Evolutionary conservation across 495 filamentous ascomycete species (phyloP), one percentile per base, ranked within the genome.

Genomic region (Aspergillus kassunensis): DNA sequence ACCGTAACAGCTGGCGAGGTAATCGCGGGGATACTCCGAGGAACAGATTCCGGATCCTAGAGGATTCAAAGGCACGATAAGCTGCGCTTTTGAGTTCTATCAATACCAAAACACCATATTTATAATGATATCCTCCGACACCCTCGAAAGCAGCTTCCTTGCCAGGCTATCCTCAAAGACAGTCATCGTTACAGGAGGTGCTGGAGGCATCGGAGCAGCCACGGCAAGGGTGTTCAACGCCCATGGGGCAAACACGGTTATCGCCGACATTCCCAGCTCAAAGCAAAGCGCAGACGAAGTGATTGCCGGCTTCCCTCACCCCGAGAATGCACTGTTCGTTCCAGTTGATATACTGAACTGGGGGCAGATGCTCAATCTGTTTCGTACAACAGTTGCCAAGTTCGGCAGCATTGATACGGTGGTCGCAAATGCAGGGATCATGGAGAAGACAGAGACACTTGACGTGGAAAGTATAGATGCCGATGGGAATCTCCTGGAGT

Each of bases 351-450:
- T 69, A 24, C 20, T 63, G 1, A 29, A 64, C 33, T 69, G 62
- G 63, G 36, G 37, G 1, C 39, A 69, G 23, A 52, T 69, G 53
- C 58, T 29, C 3, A 55, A 74, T 19, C 74, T 85, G 45, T 90
- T 88, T 70, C 72, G 75, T 12, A 47, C 57, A 36, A 75, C 80
- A n/a, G 62, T 73, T n/a, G 43, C 64, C 31, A 62, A 68, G 16
- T 83, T 80, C 30, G 73, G 76, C 8, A 59, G 68, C 1, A 71
- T 89, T 50, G 80, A 88, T 61, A 73, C 74, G 23, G 80, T 89
- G 0, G 77, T 88, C 46, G 82, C 84, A 41, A 87, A 84, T 59
- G 86, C 87, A 4, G 87, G 85, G 24, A 80, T 88, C 44, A 74
- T 79, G 61, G 73, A 79, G 24, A 59, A 60, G 7, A 41, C 20